These are phyloP conservation scores for Eucalyptus marginata DNA, from an alignment of 345 rosid genomes.

Conservation along the genomic window DNA sequence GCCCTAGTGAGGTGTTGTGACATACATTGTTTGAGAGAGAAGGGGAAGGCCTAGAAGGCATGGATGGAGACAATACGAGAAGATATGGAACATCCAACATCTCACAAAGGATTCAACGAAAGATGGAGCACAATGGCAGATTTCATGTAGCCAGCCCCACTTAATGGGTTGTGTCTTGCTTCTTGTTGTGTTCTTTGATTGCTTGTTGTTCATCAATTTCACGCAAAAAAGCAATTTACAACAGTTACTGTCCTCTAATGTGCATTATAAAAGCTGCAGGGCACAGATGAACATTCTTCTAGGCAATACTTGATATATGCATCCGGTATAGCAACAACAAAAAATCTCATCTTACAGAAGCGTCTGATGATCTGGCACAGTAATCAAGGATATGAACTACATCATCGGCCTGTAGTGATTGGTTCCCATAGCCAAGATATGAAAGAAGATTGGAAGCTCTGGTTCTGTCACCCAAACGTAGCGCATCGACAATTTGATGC, in stretches of 20 bases:
- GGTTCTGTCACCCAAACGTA: conserved; percentile 45
- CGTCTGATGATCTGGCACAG: conserved; percentile 64
- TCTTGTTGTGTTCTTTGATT: background rate
- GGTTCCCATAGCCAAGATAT: conserved; percentile 16
- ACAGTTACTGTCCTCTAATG: background rate
- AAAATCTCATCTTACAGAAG: conserved; percentile 43
- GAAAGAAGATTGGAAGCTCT: conserved; percentile 54
- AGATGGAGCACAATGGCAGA: background rate
- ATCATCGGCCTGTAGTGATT: conserved; percentile 21
- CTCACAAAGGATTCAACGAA: background rate
- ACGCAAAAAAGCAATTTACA: background rate
- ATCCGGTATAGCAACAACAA: background rate
- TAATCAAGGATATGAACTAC: conserved; percentile 39
- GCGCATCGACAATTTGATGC: conserved; percentile 58
- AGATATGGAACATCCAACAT: background rate
- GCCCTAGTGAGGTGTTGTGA: background rate
- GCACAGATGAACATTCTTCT: background rate
- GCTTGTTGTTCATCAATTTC: background rate
- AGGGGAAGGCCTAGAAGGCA: background rate
- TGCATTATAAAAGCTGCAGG: background rate
- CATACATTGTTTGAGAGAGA: background rate
- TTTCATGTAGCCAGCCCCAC: background rate
- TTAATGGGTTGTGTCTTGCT: background rate
- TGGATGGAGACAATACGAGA: background rate
- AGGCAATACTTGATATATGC: background rate